A percentile compares a stretch with the other conserved stretches of the same genome.
Conservation (phyloP, 495 filamentous ascomycete species). For the Aspergillus kassunensis region DNA sequence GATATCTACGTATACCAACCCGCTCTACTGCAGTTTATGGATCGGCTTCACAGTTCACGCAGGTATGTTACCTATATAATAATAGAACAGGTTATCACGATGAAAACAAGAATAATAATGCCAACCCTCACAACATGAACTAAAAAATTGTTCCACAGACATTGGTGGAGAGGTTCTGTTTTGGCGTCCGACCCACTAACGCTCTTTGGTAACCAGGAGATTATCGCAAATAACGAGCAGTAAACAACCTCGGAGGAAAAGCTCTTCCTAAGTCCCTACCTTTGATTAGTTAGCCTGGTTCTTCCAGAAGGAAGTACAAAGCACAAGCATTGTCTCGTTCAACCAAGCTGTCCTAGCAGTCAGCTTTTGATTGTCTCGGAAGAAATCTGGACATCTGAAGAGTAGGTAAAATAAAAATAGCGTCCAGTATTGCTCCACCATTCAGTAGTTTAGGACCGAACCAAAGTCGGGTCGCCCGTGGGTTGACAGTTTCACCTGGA, state of each 20-base stretch:
- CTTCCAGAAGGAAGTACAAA: neutral
- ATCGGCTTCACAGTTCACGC: no score
- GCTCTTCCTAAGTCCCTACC: no score
- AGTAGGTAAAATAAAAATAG: neutral
- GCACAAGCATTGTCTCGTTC: neutral
- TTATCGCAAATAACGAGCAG: neutral
- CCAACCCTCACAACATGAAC: neutral
- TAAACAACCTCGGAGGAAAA: neutral
- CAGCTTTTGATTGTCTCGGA: conserved; percentile 1
- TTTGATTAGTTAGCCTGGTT: neutral
- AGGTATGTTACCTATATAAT: no score
- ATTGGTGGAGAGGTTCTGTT: conserved; percentile 4
- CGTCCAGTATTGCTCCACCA: neutral
- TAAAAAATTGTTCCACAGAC: neutral
- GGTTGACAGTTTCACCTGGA: neutral
- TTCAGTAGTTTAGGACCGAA: neutral
- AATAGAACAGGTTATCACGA: no score
- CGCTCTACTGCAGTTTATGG: no score
- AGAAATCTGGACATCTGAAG: conserved; percentile 10
- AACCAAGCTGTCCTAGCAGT: neutral
- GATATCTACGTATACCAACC: no score
- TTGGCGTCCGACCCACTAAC: neutral
- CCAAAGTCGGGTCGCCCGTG: neutral
- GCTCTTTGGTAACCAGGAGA: conserved; percentile 3
- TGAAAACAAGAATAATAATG: no score